Conservation (phyloP, 2,329 filamentous ascomycete genomes). For the Aureobasidium zeae region DNA sequence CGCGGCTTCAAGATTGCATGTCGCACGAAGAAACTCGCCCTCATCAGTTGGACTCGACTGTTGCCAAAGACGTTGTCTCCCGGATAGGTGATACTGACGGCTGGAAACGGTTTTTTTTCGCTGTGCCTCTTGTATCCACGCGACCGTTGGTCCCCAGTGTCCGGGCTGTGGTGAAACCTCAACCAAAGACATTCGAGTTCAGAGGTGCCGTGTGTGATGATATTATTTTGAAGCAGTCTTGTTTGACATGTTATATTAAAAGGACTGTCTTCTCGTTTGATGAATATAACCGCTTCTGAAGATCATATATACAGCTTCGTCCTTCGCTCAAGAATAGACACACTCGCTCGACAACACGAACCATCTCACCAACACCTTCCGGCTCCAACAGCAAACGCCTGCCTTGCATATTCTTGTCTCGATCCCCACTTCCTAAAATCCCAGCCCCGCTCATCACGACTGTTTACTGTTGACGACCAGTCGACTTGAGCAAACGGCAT, state of each 20-base stretch:
- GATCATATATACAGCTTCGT: conserved; percentile 9
- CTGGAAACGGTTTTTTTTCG: conserved; percentile 11
- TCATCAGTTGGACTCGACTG: too few relatives aligned
- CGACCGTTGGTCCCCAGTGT: conserved; percentile 9
- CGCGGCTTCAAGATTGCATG: conserved; percentile 9
- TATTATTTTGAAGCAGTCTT: conserved; percentile 14
- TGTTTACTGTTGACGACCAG: conserved; percentile 15
- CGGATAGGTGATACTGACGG: too few relatives aligned
- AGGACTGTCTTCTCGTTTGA: conserved; percentile 1
- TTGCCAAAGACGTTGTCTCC: conserved; percentile 14
- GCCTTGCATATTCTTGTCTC: conserved; percentile 12
- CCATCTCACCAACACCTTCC: neutral
- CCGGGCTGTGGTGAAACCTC: conserved; percentile 15
- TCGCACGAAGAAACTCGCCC: too few relatives aligned
- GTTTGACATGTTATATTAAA: conserved; percentile 14
- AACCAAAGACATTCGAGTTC: conserved; percentile 13
- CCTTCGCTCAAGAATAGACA: conserved; percentile 2
- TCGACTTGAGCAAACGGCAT: conserved; percentile 2
- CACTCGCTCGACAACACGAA: conserved; percentile 4
- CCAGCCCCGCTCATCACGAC: conserved; percentile 13
- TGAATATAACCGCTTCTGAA: neutral
- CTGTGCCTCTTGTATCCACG: conserved; percentile 9
- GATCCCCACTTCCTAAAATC: conserved; percentile 11
- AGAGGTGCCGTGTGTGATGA: too few relatives aligned
- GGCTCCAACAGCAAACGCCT: conserved; percentile 10